Evolutionary conservation across 2,329 filamentous ascomycete genomes (phyloP), one percentile per base, ranked within the genome.

Genomic region (Pestalotiopsis sp.): DNA sequence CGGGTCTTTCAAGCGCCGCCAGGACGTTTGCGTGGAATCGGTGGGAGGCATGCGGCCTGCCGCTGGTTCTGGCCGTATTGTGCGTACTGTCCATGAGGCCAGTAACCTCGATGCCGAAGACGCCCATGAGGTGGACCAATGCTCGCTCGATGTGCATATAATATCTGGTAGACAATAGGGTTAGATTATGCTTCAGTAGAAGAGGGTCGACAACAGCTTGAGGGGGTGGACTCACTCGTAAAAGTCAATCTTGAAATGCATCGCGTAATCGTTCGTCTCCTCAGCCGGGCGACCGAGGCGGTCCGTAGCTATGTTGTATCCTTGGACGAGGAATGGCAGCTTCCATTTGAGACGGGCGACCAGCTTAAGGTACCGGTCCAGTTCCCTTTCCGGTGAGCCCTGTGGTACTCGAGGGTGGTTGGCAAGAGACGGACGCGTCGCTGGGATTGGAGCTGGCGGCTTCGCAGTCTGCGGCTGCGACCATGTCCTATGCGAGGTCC

Each of bases 181-280:
- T 62, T 62, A 62, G 59, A 36, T n/a, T 7, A 27, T 62, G 59
- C 36, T n/a, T 23, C 3, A 13, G 6, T 4, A 12, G 25, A 39
- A 13, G 17, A 38, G 36, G 14, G 31, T 36, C 4, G 31, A 11
- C 17, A 36, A 62, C 14, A 39, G 27, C 27, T 52, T 20, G 20
- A 36, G 17, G 27, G 20, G 23, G 23, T n/a, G 6, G 27, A 62
- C 59, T 62, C 20, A 93, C 75, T 94, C 92, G 79, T 92, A 90
- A 71, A 93, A 94, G 75, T 93, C 92, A 7, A 93, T 85, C 77
- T 93, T 93, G 82, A 93, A 93, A 84, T 93, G 93, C 17, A 88
- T 84, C 77, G 91, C 89, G 31, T 71, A 69, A 2, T 68, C 72
- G 7, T 75, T 73, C n/a, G 74, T 68, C 12, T 77, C 75, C 27